A percentile compares a stretch with the other conserved stretches of the same genome.
Conservation (phyloP, 2,329 filamentous ascomycete genomes). For the Thelonectria olida region DNA sequence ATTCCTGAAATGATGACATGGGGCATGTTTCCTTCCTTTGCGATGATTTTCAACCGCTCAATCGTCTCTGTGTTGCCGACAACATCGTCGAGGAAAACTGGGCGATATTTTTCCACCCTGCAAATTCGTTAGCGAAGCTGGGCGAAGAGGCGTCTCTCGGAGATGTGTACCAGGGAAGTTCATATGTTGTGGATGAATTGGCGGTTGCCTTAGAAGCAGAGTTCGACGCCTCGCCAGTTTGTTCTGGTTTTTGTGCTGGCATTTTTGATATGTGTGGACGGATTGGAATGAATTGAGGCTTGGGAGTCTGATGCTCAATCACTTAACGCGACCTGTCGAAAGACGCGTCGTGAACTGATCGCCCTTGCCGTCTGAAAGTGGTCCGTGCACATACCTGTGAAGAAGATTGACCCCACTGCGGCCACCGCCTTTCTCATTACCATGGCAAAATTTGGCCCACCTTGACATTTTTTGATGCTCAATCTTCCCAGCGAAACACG, state of each 20-base stretch:
- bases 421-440: slow-evolving; percentile 40
- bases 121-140: slow-evolving; percentile 34
- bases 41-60: slow-evolving; percentile 96
- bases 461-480: slow-evolving; percentile 36
- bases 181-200: slow-evolving; percentile 68
- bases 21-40: slow-evolving; percentile 98
- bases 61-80: slow-evolving; percentile 98
- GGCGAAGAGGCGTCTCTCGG: slow-evolving; percentile 23
- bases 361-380: slow-evolving; percentile 17
- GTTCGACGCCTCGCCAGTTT: slow-evolving; percentile 69
- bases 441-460: slow-evolving; percentile 40
- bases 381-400: slow-evolving; percentile 37
- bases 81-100: slow-evolving; percentile 93
- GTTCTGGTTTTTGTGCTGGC: slow-evolving; percentile 59
- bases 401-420: slow-evolving; percentile 25
- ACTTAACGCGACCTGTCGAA: slow-evolving; percentile 49
- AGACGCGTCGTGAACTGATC: slow-evolving; percentile 45
- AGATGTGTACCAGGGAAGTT: slow-evolving; percentile 86
- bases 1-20: slow-evolving; percentile 99
- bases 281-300: slow-evolving; percentile 33
- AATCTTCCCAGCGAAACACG: slow-evolving; percentile 8
- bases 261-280: slow-evolving; percentile 46
- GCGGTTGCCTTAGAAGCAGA: slow-evolving; percentile 66
- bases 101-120: slow-evolving; percentile 98
- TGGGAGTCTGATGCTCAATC: slow-evolving; percentile 27